Evolutionary conservation across 768 basidiomycete genomes (phyloP), one percentile per base, ranked within the genome.

Genomic region (Zangia roseola): DNA sequence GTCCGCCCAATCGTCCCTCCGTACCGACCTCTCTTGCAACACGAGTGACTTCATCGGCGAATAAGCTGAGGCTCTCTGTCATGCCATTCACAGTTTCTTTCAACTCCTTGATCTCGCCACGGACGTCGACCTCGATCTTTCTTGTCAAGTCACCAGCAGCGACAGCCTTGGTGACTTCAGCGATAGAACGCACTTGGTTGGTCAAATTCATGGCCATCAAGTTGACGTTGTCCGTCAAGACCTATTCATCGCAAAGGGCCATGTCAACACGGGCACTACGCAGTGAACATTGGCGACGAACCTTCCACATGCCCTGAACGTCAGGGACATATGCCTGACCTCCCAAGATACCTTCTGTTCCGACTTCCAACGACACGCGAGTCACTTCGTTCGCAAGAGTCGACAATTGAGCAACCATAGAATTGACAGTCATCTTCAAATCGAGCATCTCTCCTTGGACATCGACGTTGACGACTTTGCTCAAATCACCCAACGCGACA

Each of bases 1-100:
- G 94, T 10, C 94, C 95, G 43, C 95, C 97, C 61, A 98, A 76
- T 57, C 85, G 80, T 28, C 95, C 97, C 65, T 98, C 97, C 8
- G 94, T 97, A 24, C 97, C 97, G 64, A 98, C 97, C 71, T 98
- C 94, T 55, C 91, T 81, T 4, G 94, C 97, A 25, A 98, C 94
- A 46, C 94, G 75, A 25, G 82, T 83, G 47, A 83, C 82, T 69
- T 92, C 89, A 59, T 88, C 87, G 0, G 91, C 91, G 65, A 93
- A 92, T 35, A 90, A 75, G 58, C 86, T 89, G 68, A 92, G 65
- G 62, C 81, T 84, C 71, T 83, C 88, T 10, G 94, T 97, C 94
- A 97, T 98, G 47, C 82, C 86, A 62, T 98, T 98, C 34, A 97
- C 93, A 1, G 93, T 97, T 68, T 90, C 84, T 70, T 91, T 89